These are phyloP conservation scores for Auxenochlorella pyrenoidosa DNA, from an alignment of 139 green algal species.

Conservation along the genomic window DNA sequence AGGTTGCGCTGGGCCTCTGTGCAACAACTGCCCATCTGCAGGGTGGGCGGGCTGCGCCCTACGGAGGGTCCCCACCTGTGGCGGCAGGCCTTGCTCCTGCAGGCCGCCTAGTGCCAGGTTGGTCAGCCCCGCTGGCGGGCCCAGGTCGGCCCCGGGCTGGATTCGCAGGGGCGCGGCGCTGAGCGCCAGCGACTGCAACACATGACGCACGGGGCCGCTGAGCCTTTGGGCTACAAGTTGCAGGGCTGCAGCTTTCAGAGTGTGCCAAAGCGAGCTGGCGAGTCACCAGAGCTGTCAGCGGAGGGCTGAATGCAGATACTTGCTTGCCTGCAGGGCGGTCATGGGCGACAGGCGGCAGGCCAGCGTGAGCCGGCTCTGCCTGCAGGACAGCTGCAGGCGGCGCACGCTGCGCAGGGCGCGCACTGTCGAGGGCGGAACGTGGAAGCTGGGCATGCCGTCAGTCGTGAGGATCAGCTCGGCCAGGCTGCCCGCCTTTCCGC, in stretches of 20 bases:
- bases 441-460: not conserved
- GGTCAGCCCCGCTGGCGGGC: not conserved
- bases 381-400: not conserved
- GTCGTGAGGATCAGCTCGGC: not conserved
- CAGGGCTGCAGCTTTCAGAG: too few species aligned
- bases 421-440: not conserved
- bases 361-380: not conserved
- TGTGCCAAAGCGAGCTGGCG: too few species aligned
- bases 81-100: not conserved
- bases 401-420: not conserved
- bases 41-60: too few species aligned
- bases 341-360: not conserved
- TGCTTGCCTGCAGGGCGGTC: not conserved
- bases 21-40: too few species aligned
- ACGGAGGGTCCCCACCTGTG: too few species aligned
- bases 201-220: too few species aligned
- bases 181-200: not conserved
- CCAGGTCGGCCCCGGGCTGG: not conserved
- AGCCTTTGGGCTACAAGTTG: too few species aligned
- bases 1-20: too few species aligned
- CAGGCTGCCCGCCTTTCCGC: not conserved
- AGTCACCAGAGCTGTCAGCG: too few species aligned
- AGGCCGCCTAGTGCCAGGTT: not conserved
- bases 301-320: too few species aligned
- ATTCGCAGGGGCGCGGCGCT: not conserved